A percentile compares a stretch with the other conserved stretches of the same genome.
Conservation (phyloP, 306 rosid species). For the Pterocarpus macrocarpus region DNA sequence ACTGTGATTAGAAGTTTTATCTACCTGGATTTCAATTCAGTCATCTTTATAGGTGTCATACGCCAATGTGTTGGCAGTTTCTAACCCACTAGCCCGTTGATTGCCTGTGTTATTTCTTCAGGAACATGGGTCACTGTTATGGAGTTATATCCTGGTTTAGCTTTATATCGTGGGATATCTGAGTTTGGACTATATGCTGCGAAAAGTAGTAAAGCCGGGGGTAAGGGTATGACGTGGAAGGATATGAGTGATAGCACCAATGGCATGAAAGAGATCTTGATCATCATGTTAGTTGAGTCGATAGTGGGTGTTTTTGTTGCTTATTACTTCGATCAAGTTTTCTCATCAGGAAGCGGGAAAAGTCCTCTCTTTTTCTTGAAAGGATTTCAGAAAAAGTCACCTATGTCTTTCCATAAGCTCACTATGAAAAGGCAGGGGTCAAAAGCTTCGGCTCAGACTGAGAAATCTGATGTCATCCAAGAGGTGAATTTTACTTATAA, state of each 20-base stretch:
- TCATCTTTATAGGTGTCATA: neutral
- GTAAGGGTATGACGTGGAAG: conserved; percentile 77
- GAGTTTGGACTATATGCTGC: conserved; percentile 71
- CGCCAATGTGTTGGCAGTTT: conserved; percentile 20
- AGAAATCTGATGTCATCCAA: conserved; percentile 72
- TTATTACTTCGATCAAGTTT: conserved; percentile 70
- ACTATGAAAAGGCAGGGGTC: conserved; percentile 62
- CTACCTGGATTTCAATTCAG: neutral
- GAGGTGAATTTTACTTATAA: conserved; percentile 64
- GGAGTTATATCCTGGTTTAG: conserved; percentile 84
- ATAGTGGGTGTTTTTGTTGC: conserved; percentile 59
- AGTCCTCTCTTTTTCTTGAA: conserved; percentile 67
- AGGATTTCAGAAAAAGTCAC: conserved; percentile 57
- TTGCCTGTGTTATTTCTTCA: conserved; percentile 49
- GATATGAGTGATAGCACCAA: conserved; percentile 61
- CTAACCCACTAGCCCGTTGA: conserved; percentile 32
- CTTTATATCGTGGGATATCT: conserved; percentile 79
- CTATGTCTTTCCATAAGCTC: conserved; percentile 49
- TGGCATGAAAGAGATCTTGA: conserved; percentile 77
- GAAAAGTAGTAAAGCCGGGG: conserved; percentile 33
- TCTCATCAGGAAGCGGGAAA: conserved; percentile 64
- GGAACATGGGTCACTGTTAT: conserved; percentile 68
- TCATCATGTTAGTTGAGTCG: conserved; percentile 82
- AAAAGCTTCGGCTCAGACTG: conserved; percentile 67
- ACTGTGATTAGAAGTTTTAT: conserved; percentile 17